These are phyloP conservation scores for Colletotrichum lentis DNA, from an alignment of 2,329 filamentous ascomycete genomes.

Conservation along the genomic window DNA sequence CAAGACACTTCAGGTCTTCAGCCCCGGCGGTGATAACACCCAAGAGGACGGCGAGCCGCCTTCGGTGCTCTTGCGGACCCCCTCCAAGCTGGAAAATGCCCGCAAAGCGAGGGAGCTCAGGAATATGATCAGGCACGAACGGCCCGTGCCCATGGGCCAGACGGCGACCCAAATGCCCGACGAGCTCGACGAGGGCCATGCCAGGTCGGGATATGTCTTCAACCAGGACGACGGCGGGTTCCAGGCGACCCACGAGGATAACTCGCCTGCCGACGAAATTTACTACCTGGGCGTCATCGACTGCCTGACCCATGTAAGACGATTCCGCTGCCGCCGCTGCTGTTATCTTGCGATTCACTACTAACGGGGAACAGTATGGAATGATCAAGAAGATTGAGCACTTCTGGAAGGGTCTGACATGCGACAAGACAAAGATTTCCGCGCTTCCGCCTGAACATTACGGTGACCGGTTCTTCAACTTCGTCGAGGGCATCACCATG, in stretches of 20 bases:
- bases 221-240: conserved; percentile 95
- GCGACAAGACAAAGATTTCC: conserved; percentile 87
- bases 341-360: not conserved
- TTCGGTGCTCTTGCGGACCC: conserved; percentile 80
- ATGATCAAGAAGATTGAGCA: conserved; percentile 94
- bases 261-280: conserved; percentile 84
- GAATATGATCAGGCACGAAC: conserved; percentile 90
- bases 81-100: conserved; percentile 90
- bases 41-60: conserved; percentile 69
- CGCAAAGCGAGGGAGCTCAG: conserved; percentile 90
- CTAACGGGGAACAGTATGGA: conserved; percentile 73
- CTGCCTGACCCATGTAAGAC: conserved; percentile 91
- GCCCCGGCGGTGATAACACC: conserved; percentile 75
- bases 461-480: conserved; percentile 91
- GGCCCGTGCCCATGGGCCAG: conserved; percentile 90
- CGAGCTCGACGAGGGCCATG: conserved; percentile 78
- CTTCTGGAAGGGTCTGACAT: conserved; percentile 93
- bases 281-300: conserved; percentile 99
- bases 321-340: not conserved
- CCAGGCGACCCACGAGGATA: conserved; percentile 89
- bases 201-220: conserved; percentile 78
- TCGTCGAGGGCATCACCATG: conserved; percentile 90
- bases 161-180: conserved; percentile 88
- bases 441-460: conserved; percentile 90
- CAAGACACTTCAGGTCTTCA: conserved; percentile 93